Evolutionary conservation across 2,329 filamentous ascomycete genomes (phyloP).

Genomic region (Xylariaceae sp.): DNA sequence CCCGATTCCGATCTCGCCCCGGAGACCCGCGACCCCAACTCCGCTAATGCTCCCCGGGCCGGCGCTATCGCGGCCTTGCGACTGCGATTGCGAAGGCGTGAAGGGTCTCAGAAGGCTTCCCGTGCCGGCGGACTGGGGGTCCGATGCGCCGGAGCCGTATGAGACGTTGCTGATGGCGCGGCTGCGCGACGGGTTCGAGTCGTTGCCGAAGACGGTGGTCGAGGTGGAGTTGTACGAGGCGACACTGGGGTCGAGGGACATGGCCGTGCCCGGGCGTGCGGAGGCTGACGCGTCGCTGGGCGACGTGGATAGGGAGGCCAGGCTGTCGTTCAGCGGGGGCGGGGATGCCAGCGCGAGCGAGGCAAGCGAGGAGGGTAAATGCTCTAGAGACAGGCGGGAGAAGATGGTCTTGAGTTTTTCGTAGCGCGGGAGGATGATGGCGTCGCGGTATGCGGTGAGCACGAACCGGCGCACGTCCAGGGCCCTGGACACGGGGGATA

Average conservation of each 20-base stretch:
- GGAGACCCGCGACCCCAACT: too few species aligned
- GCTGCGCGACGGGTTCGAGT: constrained; percentile 59
- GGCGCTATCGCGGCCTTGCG: constrained; percentile 26
- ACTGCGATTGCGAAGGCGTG: constrained; percentile 46
- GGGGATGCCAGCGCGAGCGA: constrained; percentile 58
- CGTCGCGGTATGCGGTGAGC: constrained; percentile 84
- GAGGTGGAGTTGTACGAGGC: constrained; percentile 79
- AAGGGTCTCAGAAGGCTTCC: constrained; percentile 53
- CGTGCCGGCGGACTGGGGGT: constrained; percentile 39
- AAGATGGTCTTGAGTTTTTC: constrained; percentile 89
- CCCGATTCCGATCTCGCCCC: constrained; percentile 3
- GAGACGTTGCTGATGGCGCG: constrained; percentile 87
- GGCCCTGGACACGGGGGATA: constrained; percentile 54
- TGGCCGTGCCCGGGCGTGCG: constrained; percentile 70
- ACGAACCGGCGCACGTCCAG: constrained; percentile 90
- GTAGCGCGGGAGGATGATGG: constrained; percentile 84
- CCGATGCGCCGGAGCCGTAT: constrained; percentile 55
- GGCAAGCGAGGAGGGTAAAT: constrained; percentile 58
- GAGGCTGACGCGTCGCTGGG: constrained; percentile 40
- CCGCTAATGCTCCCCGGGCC: constrained; percentile 17
- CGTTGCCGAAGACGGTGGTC: constrained; percentile 76
- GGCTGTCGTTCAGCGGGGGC: constrained; percentile 48
- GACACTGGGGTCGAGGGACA: constrained; percentile 73
- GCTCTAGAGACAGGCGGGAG: constrained; percentile 85
- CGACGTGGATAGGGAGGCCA: constrained; percentile 54